phyloP scores from a whole-genome alignment of 257 asterid genomes.

The Handroanthus guayacan region DNA sequence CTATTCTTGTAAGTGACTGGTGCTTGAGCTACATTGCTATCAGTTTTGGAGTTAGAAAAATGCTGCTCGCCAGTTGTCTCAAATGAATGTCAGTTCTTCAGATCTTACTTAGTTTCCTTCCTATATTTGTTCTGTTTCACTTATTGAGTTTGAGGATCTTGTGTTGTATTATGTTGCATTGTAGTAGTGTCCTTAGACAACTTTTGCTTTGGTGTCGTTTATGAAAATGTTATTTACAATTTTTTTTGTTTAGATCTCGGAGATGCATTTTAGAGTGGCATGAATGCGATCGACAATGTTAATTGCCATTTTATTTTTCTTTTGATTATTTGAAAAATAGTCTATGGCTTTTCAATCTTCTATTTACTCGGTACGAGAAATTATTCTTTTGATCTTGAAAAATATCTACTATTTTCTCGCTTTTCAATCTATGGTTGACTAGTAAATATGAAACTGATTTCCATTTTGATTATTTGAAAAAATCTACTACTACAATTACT shows the following conservation, averaged over 20 bases:
- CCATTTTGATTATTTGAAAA: no score
- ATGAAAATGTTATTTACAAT: background rate
- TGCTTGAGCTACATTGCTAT: conserved; percentile 3
- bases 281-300: background rate
- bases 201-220: background rate
- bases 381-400: no score
- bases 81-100: conserved; percentile 3
- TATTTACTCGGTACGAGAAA: no score
- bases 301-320: no score
- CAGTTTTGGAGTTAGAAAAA: conserved; percentile 30
- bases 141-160: background rate
- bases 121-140: conserved; percentile 22
- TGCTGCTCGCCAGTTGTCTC: background rate
- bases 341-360: no score
- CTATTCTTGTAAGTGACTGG: background rate
- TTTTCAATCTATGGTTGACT: no score
- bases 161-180: conserved; percentile 32
- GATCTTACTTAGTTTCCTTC: background rate
- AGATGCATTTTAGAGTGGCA: background rate
- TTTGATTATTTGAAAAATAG: no score
- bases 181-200: background rate
- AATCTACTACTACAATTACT: no score
- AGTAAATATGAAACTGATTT: no score
- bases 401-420: no score
- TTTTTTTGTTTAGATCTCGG: background rate